Evolutionary conservation across 441 rosid species (phyloP), one percentile per base, ranked within the genome.

Genomic region (Rhodomyrtus psidioides): DNA sequence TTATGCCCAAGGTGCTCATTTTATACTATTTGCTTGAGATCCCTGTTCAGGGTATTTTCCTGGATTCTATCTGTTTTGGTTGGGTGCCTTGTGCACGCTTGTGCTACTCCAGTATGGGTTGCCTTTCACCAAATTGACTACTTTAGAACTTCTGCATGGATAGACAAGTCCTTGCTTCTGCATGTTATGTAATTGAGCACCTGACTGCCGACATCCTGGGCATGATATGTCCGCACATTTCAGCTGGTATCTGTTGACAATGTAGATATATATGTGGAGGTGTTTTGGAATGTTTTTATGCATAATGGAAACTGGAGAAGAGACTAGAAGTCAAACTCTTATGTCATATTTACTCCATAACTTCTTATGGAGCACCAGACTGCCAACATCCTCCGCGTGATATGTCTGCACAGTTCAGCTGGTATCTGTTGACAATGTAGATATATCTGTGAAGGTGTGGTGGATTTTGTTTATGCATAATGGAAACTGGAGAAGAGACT

Each of bases 1-100:
- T 96, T 83, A 97, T 95, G 89, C 93, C 86, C 81, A 95, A 96
- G 99, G 98, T 97, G 2, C 44, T 55, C 26, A 0, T 55, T 53
- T 30, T 82, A 70, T 21, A 9, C 9, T 34, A 46, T 46, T 10
- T 0, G 84, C 27, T 9, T 4, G 62, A 55, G 42, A 92, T 89
- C 85, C 85, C 55, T 74, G 53, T 87, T 87, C 87, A 86, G 79
- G 79, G 62, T 12, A 57, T 26, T 88, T 87, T 79, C 83, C 62
- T 75, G 49, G 84, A 54, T 84, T 89, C 51, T n/a, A 60, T 53
- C 58, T 58, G 49, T 75, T 9, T 88, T 88, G 30, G 10, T 54
- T 34, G 86, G 53, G 53, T 74, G 82, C 28, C 19, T 84, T 53
- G 55, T 16, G 55, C 60, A 56, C 60, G 60, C 60, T 4, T 24